A percentile compares a stretch with the other conserved stretches of the same genome.
These are phyloP conservation scores for Penicillium angulare DNA, from an alignment of 495 filamentous ascomycete species.

Conservation along the genomic window DNA sequence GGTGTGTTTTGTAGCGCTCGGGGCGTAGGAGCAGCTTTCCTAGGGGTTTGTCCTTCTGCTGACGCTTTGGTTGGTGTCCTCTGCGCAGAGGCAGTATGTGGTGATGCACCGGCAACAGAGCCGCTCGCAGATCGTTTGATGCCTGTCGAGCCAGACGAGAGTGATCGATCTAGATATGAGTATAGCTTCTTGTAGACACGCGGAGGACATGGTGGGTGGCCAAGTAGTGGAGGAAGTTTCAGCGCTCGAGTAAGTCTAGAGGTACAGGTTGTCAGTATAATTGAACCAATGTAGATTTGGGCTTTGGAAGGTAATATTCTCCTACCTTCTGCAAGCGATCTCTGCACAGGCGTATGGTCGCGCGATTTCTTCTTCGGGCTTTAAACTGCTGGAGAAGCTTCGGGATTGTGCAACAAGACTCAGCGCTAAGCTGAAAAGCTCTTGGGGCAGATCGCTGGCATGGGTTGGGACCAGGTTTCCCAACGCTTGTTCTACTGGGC, in stretches of 20 bases:
- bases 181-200: constrained; percentile 83
- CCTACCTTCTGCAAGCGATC: constrained; percentile 81
- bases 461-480: constrained; percentile 76
- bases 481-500: constrained; percentile 73
- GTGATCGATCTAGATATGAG: constrained; percentile 69
- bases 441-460: constrained; percentile 64
- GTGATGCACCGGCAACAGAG: constrained; percentile 31
- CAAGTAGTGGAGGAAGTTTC: constrained; percentile 77
- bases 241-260: constrained; percentile 75
- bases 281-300: neutral
- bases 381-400: constrained; percentile 72
- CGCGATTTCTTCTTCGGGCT: constrained; percentile 84
- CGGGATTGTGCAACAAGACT: constrained; percentile 87
- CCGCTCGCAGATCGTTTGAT: constrained; percentile 30
- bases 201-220: constrained; percentile 79
- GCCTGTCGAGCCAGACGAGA: constrained; percentile 45
- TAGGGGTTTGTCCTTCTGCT: constrained; percentile 28
- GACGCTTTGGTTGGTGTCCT: constrained; percentile 35
- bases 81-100: constrained; percentile 24
- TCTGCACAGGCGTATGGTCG: constrained; percentile 87
- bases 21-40: constrained; percentile 31
- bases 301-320: neutral
- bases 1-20: constrained; percentile 43
- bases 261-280: neutral
- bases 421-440: constrained; percentile 71